These are phyloP conservation scores for Trametes versicolor DNA, from an alignment of 1,284 basidiomycete species.

Conservation along the genomic window DNA sequence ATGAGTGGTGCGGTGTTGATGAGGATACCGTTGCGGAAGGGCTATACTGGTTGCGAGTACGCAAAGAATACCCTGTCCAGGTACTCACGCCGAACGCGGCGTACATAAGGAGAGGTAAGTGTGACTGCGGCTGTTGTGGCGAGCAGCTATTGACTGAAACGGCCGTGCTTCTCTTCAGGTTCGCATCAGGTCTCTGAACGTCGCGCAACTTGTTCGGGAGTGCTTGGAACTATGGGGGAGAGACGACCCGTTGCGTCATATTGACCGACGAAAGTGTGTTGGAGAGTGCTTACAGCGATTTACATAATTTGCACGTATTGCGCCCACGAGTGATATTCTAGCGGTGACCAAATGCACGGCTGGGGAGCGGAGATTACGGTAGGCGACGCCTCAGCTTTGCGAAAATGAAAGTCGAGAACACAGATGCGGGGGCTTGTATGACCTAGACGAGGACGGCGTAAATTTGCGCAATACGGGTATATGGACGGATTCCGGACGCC, in stretches of 20 bases:
- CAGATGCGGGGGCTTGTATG: background rate
- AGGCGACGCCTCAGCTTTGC: background rate
- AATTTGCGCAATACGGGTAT: background rate
- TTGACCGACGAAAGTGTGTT: no score
- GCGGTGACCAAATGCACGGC: background rate
- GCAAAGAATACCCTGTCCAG: background rate
- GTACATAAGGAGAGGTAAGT: background rate
- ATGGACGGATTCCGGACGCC: background rate
- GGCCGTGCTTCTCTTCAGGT: background rate
- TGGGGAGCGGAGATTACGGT: background rate
- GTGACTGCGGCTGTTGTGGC: background rate
- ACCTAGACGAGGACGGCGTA: background rate
- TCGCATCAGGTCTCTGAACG: background rate
- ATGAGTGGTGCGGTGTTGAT: background rate
- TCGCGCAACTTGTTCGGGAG: background rate
- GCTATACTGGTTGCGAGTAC: constrained; percentile 11
- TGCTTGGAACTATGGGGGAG: background rate
- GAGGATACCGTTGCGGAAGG: background rate
- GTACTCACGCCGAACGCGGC: background rate
- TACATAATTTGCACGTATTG: no score
- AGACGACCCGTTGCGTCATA: background rate
- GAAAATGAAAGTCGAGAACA: background rate
- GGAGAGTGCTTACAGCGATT: no score
- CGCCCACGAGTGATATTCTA: no score
- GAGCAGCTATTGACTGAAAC: background rate